These are phyloP conservation scores for Beta corolliflora DNA, from an alignment of 179 eudicot genomes.

Conservation along the genomic window DNA sequence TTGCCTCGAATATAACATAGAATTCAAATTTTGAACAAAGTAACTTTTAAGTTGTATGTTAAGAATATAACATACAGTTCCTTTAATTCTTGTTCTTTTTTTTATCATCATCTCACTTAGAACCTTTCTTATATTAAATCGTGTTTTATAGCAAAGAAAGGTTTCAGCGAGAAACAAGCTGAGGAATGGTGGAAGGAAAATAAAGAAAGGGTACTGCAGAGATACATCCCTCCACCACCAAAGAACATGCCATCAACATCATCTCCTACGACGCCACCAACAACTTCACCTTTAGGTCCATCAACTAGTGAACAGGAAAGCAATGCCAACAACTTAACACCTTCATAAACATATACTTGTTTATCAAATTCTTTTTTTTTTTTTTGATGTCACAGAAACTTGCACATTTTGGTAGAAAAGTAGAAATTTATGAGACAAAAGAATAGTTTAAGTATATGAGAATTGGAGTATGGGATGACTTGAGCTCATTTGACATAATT, in stretches of 20 bases:
- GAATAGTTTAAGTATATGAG: constrained; percentile 11
- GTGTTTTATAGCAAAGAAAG: constrained; percentile 49
- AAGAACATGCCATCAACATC: constrained; percentile 31
- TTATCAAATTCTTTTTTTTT: neutral
- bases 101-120: neutral
- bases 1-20: too few species aligned
- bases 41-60: too few species aligned
- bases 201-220: constrained; percentile 43
- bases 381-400: neutral
- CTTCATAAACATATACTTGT: constrained; percentile 20
- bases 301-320: constrained; percentile 21
- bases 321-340: constrained; percentile 3
- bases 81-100: neutral
- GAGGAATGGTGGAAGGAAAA: constrained; percentile 72
- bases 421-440: neutral
- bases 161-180: constrained; percentile 47
- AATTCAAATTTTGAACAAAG: too few species aligned
- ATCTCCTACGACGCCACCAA: constrained; percentile 9
- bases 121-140: neutral
- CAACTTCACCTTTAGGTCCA: constrained; percentile 12
- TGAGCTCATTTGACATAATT: neutral
- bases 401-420: neutral
- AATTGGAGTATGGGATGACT: neutral
- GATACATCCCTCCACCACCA: constrained; percentile 29
- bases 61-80: too few species aligned